Base-by-base conservation (phyloP, 2,329 filamentous ascomycete genomes). In the Penicillium concentricum region DNA sequence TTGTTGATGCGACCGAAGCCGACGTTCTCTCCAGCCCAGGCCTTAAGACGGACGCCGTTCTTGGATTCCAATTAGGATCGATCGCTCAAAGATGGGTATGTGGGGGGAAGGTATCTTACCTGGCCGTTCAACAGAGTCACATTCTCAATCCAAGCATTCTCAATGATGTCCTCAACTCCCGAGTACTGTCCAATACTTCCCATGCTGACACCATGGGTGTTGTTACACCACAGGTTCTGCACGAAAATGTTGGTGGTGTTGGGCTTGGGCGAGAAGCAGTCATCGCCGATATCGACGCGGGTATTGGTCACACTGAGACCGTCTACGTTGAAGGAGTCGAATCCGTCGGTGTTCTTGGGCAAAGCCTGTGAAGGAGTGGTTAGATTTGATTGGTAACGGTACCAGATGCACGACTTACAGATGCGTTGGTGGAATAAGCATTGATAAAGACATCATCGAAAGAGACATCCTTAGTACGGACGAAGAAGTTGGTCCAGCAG, bases 401-500 rank as follows among this genome's bases (percentile, higher is more conserved):
- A 32, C 28, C 38, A 48, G 24, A 15, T 46, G 10, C 1, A 20
- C 26, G 24, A 59, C 60, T 34, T 60, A 68, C 73, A 22, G 77
- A 74, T 44, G 65, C 71, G 54, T 79, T 81, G 16, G 73, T 80
- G n/a, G 82, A 84, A 18, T 77, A 73, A 0, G 82, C 81, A 13
- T 83, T 82, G 50, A 83, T 82, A 22, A 79, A 76, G 7, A 86
- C 76, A 55, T 84, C 75, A 38, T 81, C 79, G 54, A 82, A 84
- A 2, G 78, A 75, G 48, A 85, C 72, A 58, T 84, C 81, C 66
- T 84, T 76, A 62, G 78, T 84, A 32, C 80, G 79, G 15, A 86
- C 82, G 35, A 87, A 74, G 62, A 86, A 87, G 65, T 84, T 87
- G 2, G 81, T 85, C 84, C 84, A 87, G 74, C 82, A 85, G 1